Base-by-base conservation (phyloP, 2,329 filamentous ascomycete species). In the Zalaria obscura region DNA sequence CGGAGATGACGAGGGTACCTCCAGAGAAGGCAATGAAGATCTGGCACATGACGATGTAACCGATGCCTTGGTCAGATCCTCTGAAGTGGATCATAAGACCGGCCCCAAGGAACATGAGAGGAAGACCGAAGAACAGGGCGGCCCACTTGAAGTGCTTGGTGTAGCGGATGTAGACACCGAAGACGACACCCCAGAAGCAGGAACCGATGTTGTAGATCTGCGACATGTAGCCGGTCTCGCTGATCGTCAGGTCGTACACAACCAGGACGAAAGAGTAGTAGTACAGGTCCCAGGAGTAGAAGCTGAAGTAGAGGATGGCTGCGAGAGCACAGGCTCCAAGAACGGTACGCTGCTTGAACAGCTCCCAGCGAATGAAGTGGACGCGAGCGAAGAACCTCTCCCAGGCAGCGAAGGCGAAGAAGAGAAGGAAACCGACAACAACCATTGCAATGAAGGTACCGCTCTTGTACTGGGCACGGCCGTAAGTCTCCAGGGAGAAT, bases 381-480 rank as follows among this genome's bases (percentile, higher is more conserved):
- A 72, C 67, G 0, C 65, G 67, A 0, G 77, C 72, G 40, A 74
- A 58, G 40, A 63, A 77, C 27, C 57, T 68, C 53, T 83, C 78
- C 64, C 72, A 78, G 1, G 74, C 41, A 1, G 61, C 70, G 44
- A 81, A 76, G 3, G 60, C 49, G 31, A 52, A 47, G 44, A 57
- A 50, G 35, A 54, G 44, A 27, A 50, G 38, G 40, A 55, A 42
- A 18, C 56, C 56, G 38, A 59, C 45, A 36, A 57, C 51, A 34
- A 59, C 40, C 55, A 58, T 57, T 33, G 45, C 50, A 9, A 55
- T 54, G 44, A 55, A 51, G 39, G 44, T 48, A 4, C 50, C 45
- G 11, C 45, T 48, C 26, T 41, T 45, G 28, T 41, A 49, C 25
- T 40, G 27, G 9, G 40, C 36, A 5, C 34, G 25, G n/a, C 47